Evolutionary conservation across 2,329 filamentous ascomycete genomes (phyloP).

Genomic region (Clarireedia monteithiana): DNA sequence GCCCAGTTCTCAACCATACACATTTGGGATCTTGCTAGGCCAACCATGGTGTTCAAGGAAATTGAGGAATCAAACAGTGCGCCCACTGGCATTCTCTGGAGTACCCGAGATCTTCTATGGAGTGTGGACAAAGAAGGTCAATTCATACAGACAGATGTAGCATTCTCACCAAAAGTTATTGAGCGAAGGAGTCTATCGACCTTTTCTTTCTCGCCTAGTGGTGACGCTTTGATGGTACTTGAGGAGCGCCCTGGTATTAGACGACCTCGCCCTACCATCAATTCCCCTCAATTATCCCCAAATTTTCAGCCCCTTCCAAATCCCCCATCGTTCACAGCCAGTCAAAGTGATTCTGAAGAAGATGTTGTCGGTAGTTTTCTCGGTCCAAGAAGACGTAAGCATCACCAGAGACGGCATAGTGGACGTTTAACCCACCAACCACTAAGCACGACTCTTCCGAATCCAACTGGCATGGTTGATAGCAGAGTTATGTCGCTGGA

Average conservation of each 20-base stretch:
- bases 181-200: conserved; percentile 55
- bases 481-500: conserved; percentile 43
- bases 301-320: conserved; percentile 35
- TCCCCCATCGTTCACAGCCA: conserved; percentile 45
- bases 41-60: conserved; percentile 59
- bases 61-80: conserved; percentile 52
- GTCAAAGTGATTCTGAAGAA: conserved; percentile 58
- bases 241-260: conserved; percentile 46
- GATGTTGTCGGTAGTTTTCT: conserved; percentile 55
- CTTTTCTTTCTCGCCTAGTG: conserved; percentile 51
- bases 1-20: conserved; percentile 53
- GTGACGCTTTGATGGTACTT: conserved; percentile 53
- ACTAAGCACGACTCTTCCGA: conserved; percentile 48
- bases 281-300: conserved; percentile 21
- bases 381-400: conserved; percentile 36
- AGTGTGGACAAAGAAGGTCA: conserved; percentile 53
- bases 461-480: conserved; percentile 31
- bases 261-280: conserved; percentile 34
- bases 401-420: conserved; percentile 37
- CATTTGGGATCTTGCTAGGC: conserved; percentile 61
- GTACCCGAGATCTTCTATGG: conserved; percentile 58
- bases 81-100: conserved; percentile 54
- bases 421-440: conserved; percentile 36
- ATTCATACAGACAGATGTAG: conserved; percentile 58
- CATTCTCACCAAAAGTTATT: conserved; percentile 54